Evolutionary conservation across 352 stramenopile species (phyloP), one percentile per base, ranked within the genome.

Genomic region (Albugo candida): DNA sequence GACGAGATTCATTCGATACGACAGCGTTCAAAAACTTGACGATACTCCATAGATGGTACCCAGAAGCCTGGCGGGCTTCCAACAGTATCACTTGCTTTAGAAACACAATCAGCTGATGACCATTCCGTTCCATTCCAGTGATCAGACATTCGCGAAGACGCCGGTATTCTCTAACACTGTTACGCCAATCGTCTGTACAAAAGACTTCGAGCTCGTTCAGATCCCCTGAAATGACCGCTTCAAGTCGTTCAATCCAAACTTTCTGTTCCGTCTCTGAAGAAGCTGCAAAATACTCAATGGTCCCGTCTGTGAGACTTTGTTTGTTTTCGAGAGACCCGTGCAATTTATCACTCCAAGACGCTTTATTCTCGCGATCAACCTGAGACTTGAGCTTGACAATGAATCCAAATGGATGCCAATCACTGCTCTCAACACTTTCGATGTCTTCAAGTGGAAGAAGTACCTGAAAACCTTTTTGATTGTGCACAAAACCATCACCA

Each of bases 121-220:
- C 72, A 49, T 82, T 81, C 47, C 63, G 70, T 55, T 87, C 75
- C 75, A 91, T 86, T 36, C 63, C 81, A 20, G 71, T 82, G 48
- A 88, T 84, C 42, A 84, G 51, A 47, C 69, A 83, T 52, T 85
- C 67, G 42, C 78, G 70, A 47, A 91, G 58, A 1, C 63, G 68
- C 10, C 72, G 63, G 58, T 88, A 91, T 50, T 88, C 75, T 27
- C 72, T 70, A 21, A 91, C 69, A 47, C 88, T 91, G 62, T 70
- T 85, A n/a, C 76, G 70, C 78, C 78, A 91, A 49, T 91, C 78
- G 54, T 91, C 78, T 49, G 69, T 85, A 55, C 78, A 91, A 44
- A 91, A 91, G 17, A 91, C 84, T 48, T 91, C 78, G 10, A 91
- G 54, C 43, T 83, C 78, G 35, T 75, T 77, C 27, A 88, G 51